phyloP scores from a whole-genome alignment of 2,329 filamentous ascomycete genomes.

The Periconia digitata region DNA sequence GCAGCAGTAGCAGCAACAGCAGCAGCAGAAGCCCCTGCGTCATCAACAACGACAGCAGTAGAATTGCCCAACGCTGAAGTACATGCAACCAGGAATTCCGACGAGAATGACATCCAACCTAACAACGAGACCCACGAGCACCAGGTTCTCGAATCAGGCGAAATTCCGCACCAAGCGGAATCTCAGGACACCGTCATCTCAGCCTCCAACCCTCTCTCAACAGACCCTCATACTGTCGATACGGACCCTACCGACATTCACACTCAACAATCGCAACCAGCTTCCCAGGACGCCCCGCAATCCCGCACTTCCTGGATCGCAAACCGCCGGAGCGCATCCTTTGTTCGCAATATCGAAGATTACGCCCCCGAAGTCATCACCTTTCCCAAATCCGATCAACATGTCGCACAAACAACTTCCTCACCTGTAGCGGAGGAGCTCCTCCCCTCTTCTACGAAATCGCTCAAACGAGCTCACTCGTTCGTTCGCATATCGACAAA shows the following conservation, averaged over 20 bases:
- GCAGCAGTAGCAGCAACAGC: slow-evolving; percentile 11
- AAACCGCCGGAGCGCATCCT: slow-evolving; percentile 49
- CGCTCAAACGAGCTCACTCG: slow-evolving; percentile 46
- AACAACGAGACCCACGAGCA: neutral
- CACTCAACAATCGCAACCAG: slow-evolving; percentile 33
- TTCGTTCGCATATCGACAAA: slow-evolving; percentile 79
- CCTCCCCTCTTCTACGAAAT: slow-evolving; percentile 55
- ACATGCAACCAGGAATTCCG: neutral
- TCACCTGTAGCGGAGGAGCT: neutral
- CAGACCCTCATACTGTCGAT: slow-evolving; percentile 24
- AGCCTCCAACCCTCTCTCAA: slow-evolving; percentile 19
- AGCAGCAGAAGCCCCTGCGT: slow-evolving; percentile 18
- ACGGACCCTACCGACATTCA: slow-evolving; percentile 18
- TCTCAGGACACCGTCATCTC: slow-evolving; percentile 21
- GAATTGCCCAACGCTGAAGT: neutral
- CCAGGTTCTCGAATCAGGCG: neutral
- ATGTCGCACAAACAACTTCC: neutral
- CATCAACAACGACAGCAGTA: slow-evolving; percentile 19
- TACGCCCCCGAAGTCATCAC: slow-evolving; percentile 33
- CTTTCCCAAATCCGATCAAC: slow-evolving; percentile 26
- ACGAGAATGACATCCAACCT: slow-evolving; percentile 12
- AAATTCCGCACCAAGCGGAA: slow-evolving; percentile 9
- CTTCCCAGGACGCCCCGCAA: slow-evolving; percentile 34
- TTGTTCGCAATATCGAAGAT: slow-evolving; percentile 38
- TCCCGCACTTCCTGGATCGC: slow-evolving; percentile 46